Percentiles rank a stretch among this genome's conserved stretches.
Evolutionary conservation across 768 basidiomycete genomes (phyloP).

Genomic region (Lyophyllum decastes): DNA sequence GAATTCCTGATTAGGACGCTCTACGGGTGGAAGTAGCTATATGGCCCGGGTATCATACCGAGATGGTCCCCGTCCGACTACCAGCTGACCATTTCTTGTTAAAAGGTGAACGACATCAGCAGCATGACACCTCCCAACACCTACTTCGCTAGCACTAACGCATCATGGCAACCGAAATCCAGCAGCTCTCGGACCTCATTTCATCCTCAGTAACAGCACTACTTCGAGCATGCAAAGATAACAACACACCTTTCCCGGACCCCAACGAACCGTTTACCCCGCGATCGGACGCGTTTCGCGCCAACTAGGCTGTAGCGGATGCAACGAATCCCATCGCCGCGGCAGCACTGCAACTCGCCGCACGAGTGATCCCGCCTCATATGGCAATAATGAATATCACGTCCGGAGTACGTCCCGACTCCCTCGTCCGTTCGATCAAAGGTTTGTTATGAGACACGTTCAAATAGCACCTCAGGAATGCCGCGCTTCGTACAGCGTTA

Average conservation of each 20-base stretch:
- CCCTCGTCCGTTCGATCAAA: neutral
- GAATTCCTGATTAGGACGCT: no score
- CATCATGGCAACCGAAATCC: conserved; percentile 11
- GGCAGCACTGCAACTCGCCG: conserved; percentile 34
- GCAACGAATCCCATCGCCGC: conserved; percentile 30
- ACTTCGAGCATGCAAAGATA: conserved; percentile 23
- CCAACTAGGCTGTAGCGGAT: conserved; percentile 24
- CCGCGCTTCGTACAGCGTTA: conserved; percentile 24
- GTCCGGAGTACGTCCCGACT: conserved; percentile 20
- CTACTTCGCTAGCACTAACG: neutral
- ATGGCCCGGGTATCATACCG: no score
- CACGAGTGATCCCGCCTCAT: conserved; percentile 27
- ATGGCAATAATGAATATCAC: conserved; percentile 20
- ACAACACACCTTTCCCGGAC: conserved; percentile 23
- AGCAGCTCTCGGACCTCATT: conserved; percentile 19
- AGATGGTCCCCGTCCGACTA: no score
- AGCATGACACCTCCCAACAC: neutral
- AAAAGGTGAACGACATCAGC: no score
- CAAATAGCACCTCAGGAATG: conserved; percentile 22
- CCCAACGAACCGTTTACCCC: conserved; percentile 27
- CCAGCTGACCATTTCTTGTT: no score
- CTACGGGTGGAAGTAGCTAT: no score
- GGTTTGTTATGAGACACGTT: neutral
- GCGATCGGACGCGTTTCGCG: conserved; percentile 30
- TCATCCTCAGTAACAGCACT: conserved; percentile 22